phyloP scores from a whole-genome alignment of 257 asterid species.

The Pogostemon cablin region DNA sequence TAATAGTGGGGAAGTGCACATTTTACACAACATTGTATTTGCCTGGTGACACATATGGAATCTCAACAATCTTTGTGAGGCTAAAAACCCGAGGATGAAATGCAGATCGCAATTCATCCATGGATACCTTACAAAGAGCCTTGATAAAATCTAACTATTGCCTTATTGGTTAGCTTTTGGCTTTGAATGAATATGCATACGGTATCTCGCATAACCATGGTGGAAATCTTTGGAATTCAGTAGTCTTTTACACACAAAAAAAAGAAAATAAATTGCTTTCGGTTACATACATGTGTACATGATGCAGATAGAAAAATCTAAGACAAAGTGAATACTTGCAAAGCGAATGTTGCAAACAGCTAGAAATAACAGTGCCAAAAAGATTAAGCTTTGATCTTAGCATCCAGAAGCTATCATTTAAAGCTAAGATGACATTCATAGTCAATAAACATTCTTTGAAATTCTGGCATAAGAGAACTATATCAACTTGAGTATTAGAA shows the following conservation, averaged over 20 bases:
- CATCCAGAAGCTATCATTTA: conserved; percentile 22
- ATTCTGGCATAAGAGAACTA: too few species aligned
- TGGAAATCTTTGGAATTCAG: not conserved
- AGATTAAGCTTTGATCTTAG: conserved; percentile 24
- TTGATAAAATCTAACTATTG: conserved; percentile 96
- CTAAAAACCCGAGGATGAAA: conserved; percentile 98
- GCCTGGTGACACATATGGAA: conserved; percentile 63
- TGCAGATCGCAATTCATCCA: conserved; percentile 93
- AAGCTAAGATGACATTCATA: conserved; percentile 9
- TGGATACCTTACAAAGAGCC: conserved; percentile 99
- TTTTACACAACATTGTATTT: too few species aligned
- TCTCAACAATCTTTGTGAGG: conserved; percentile 98
- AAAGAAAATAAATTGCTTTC: conserved; percentile 3
- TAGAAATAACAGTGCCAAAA: conserved; percentile 14
- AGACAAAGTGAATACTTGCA: conserved; percentile 13
- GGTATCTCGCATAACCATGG: conserved; percentile 28
- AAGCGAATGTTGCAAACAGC: conserved; percentile 23
- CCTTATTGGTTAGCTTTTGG: conserved; percentile 95
- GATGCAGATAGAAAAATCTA: conserved; percentile 19
- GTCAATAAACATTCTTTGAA: too few species aligned
- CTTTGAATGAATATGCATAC: conserved; percentile 72
- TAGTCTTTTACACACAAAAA: conserved; percentile 6
- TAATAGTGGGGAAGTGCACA: too few species aligned
- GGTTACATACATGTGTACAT: not conserved
- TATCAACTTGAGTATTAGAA: conserved; percentile 24